These are phyloP conservation scores for Orbilia brochopaga DNA, from an alignment of 2,329 filamentous ascomycete species.

Conservation along the genomic window DNA sequence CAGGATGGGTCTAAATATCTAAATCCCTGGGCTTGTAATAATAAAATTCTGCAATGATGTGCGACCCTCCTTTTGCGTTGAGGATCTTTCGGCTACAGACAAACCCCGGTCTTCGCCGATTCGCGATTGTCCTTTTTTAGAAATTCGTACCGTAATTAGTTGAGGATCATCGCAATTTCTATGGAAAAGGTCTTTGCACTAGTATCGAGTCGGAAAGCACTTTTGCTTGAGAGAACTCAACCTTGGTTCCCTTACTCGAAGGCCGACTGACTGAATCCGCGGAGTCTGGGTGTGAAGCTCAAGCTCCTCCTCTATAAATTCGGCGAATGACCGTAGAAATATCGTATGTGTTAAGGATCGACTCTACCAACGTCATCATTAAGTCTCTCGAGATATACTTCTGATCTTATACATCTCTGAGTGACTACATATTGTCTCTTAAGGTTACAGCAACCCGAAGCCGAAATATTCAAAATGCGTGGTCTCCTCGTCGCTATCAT, in stretches of 20 bases:
- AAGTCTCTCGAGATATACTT: not conserved
- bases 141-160: no score
- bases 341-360: not conserved
- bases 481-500: slow-evolving; percentile 14
- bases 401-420: not conserved
- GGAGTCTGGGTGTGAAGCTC: no score
- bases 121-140: no score
- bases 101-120: no score
- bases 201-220: slow-evolving; percentile 5
- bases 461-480: slow-evolving; percentile 24
- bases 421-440: not conserved
- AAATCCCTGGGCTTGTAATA: no score
- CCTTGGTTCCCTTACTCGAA: not conserved
- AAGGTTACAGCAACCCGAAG: not conserved
- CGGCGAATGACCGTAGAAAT: not conserved
- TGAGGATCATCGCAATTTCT: not conserved
- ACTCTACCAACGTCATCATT: no score
- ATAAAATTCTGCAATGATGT: no score
- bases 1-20: no score
- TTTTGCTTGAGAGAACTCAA: not conserved
- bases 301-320: not conserved
- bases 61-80: no score
- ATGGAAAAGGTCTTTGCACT: not conserved
- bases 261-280: not conserved
- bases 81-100: no score